Evolutionary conservation across 2,329 filamentous ascomycete species (phyloP).

Genomic region (Colletotrichum tanaceti): DNA sequence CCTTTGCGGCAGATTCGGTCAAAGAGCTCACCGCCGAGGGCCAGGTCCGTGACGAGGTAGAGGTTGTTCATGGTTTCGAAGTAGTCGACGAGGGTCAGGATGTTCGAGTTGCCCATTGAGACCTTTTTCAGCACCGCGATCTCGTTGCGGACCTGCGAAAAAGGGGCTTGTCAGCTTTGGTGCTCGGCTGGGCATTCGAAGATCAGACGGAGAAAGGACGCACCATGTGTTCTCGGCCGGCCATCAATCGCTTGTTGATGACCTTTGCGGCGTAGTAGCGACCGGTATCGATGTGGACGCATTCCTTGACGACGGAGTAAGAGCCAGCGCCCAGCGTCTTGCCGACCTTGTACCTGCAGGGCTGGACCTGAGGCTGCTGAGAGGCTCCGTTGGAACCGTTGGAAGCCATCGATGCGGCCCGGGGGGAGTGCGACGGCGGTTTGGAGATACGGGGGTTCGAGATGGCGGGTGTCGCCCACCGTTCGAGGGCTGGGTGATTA

Average conservation of each 20-base stretch:
- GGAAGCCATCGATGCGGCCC: slow-evolving; percentile 35
- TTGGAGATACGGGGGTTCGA: slow-evolving; percentile 11
- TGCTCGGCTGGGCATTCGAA: slow-evolving; percentile 4
- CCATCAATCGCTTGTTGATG: slow-evolving; percentile 99
- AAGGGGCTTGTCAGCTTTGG: slow-evolving; percentile 11
- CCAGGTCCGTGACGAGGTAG: slow-evolving; percentile 96
- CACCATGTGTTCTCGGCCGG: slow-evolving; percentile 98
- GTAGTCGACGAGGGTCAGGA: slow-evolving; percentile 96
- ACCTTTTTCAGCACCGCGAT: slow-evolving; percentile 97
- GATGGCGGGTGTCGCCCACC: slow-evolving; percentile 17
- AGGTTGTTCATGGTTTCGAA: slow-evolving; percentile 99
- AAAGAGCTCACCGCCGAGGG: slow-evolving; percentile 95
- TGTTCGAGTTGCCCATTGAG: slow-evolving; percentile 99
- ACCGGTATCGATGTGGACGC: slow-evolving; percentile 97
- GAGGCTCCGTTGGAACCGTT: slow-evolving; percentile 39
- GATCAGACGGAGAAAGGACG: slow-evolving; percentile 41
- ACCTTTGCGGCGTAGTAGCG: slow-evolving; percentile 99
- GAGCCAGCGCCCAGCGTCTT: slow-evolving; percentile 97
- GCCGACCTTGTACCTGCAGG: slow-evolving; percentile 97
- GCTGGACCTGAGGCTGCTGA: slow-evolving; percentile 77
- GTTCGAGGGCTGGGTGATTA: slow-evolving; percentile 19
- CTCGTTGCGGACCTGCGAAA: slow-evolving; percentile 88
- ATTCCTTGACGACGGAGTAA: slow-evolving; percentile 99
- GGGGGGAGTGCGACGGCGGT: not conserved
- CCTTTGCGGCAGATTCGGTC: slow-evolving; percentile 99